These are phyloP conservation scores for Cryptococcus maquisensis DNA, from an alignment of 1,284 basidiomycete genomes.

Conservation along the genomic window DNA sequence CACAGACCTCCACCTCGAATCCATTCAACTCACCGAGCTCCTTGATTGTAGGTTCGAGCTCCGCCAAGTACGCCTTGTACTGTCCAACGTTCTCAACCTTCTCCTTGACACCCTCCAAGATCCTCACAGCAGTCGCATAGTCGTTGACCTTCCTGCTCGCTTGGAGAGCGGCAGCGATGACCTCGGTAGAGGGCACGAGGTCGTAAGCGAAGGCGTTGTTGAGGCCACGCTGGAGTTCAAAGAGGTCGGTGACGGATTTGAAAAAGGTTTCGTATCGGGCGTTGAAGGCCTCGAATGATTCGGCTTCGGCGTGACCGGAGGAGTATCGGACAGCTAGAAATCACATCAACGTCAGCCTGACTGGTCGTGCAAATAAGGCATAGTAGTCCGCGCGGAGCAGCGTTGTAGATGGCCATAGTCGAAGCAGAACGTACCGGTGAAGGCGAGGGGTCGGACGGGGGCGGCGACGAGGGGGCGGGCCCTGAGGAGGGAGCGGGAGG, in stretches of 20 bases:
- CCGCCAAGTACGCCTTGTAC: constrained; percentile 83
- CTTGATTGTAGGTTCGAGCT: constrained; percentile 76
- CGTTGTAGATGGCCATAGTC: background rate
- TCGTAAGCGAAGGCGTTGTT: constrained; percentile 99
- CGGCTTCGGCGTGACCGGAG: constrained; percentile 58
- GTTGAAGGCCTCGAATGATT: constrained; percentile 92
- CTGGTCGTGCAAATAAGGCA: background rate
- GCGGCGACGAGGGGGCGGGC: constrained; percentile 28
- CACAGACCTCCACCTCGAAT: no score
- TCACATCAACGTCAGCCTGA: background rate
- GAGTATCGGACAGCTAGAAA: constrained; percentile 36
- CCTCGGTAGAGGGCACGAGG: constrained; percentile 83
- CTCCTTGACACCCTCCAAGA: constrained; percentile 87
- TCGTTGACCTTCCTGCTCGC: constrained; percentile 91
- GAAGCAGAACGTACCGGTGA: constrained; percentile 33
- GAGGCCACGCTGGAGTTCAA: constrained; percentile 94
- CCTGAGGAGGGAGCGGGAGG: constrained; percentile 35
- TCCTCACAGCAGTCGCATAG: constrained; percentile 90
- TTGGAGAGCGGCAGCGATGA: constrained; percentile 84
- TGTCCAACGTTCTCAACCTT: constrained; percentile 94
- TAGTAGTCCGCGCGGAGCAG: background rate
- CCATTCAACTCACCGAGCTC: constrained; percentile 70
- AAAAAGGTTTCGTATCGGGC: constrained; percentile 92
- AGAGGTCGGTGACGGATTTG: constrained; percentile 85
- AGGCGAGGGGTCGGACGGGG: constrained; percentile 27